Conservation (phyloP, 75 land plant genomes). For the Isoetes taiwanensis region DNA sequence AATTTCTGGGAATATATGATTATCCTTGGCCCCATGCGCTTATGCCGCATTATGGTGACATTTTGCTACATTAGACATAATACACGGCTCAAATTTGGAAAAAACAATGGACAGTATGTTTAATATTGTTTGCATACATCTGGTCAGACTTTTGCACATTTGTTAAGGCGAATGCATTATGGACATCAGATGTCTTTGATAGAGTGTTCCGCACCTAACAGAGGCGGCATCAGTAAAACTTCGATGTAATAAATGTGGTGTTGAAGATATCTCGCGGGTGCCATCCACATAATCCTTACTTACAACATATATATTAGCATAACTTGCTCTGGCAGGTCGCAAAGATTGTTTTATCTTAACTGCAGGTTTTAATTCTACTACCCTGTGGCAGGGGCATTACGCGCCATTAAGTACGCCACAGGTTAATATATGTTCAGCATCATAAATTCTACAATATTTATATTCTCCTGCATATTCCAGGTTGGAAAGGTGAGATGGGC, state of each 20-base stretch:
- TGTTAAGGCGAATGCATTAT: constrained; percentile 85
- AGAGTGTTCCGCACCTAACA: constrained; percentile 70
- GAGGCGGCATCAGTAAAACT: constrained; percentile 93
- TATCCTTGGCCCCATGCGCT: too few relatives aligned
- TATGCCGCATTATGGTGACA: too few relatives aligned
- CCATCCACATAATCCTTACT: not conserved
- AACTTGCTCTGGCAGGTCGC: not conserved
- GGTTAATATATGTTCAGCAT: constrained; percentile 22
- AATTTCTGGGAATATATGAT: too few relatives aligned
- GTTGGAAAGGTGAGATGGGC: constrained; percentile 93
- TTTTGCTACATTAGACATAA: too few relatives aligned
- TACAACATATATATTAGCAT: too few relatives aligned
- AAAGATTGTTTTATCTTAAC: not conserved
- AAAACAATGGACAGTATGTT: too few relatives aligned
- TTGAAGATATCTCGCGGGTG: constrained; percentile 95
- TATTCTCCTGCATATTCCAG: constrained; percentile 23
- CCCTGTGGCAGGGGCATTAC: constrained; percentile 91
- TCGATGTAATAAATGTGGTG: constrained; percentile 76
- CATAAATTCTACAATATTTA: not conserved
- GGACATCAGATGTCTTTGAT: constrained; percentile 95
- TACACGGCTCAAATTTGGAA: too few relatives aligned
- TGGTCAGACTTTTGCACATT: not conserved
- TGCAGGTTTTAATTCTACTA: constrained; percentile 95
- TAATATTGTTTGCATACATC: not conserved
- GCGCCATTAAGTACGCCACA: constrained; percentile 96